A percentile compares a stretch with the other conserved stretches of the same genome.
Evolutionary conservation across 306 rosid species (phyloP).

Genomic region (Acmispon strigosus): DNA sequence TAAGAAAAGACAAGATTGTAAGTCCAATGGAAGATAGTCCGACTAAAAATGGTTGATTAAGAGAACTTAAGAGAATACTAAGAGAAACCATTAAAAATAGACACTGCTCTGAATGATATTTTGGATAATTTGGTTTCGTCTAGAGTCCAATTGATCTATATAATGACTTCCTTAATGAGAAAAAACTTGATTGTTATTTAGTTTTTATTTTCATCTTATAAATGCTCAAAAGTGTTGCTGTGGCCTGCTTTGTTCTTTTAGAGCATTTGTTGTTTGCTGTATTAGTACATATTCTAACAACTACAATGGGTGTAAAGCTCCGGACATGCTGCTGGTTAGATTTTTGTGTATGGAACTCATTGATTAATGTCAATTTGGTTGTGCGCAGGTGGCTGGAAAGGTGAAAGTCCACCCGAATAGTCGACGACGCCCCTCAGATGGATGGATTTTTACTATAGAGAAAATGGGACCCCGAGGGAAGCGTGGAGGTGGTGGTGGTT

Average conservation of each 20-base stretch:
- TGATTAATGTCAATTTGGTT: conserved; percentile 24
- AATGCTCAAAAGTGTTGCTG: not conserved
- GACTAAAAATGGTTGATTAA: not conserved
- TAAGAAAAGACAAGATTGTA: not conserved
- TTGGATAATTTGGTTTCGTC: not conserved
- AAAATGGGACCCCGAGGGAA: conserved; percentile 75
- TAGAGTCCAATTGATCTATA: not conserved
- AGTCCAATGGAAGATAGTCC: not conserved
- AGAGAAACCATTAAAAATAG: not conserved
- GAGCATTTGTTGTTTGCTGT: not conserved
- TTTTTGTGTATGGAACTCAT: not conserved
- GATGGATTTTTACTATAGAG: conserved; percentile 81
- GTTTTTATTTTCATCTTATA: not conserved
- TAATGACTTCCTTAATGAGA: not conserved
- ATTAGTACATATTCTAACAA: not conserved
- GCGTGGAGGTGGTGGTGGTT: conserved; percentile 80
- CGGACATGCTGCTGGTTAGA: not conserved
- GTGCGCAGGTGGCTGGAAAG: conserved; percentile 69
- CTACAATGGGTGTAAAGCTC: not conserved
- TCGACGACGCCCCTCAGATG: conserved; percentile 61
- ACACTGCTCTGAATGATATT: not conserved
- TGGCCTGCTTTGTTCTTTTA: not conserved
- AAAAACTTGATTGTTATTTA: not conserved
- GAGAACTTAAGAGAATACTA: not conserved
- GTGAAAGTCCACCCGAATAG: conserved; percentile 78